Conservation (phyloP, 306 rosid species). For the Morella rubra region DNA sequence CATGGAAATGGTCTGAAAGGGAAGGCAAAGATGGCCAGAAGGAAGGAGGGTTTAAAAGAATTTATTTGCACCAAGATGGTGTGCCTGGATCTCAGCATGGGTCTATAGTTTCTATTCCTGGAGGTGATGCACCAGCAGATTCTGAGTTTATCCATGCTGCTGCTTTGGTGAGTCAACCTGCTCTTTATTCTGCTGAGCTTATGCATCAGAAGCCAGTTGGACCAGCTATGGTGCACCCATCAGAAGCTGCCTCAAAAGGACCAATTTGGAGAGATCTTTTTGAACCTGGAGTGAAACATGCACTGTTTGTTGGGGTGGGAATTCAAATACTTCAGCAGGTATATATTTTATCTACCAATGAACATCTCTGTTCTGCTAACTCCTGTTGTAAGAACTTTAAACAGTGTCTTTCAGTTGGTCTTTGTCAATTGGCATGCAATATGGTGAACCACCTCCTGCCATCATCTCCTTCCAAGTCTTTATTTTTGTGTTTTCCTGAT, state of each 20-base stretch:
- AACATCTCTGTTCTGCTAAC: neutral
- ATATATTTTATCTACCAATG: constrained; percentile 15
- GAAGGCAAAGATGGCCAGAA: constrained; percentile 75
- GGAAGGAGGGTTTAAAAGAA: constrained; percentile 86
- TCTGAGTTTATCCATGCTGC: constrained; percentile 67
- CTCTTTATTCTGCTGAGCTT: constrained; percentile 51
- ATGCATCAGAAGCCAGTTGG: constrained; percentile 68
- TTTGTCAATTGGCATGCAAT: neutral
- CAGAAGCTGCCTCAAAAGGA: constrained; percentile 43
- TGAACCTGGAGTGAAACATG: constrained; percentile 87
- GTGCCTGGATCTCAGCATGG: constrained; percentile 65
- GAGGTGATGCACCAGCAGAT: constrained; percentile 59
- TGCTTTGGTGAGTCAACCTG: constrained; percentile 75
- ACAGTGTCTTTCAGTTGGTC: neutral
- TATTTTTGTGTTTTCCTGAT: neutral
- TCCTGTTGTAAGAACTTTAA: neutral
- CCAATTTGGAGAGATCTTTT: constrained; percentile 56
- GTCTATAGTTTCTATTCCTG: constrained; percentile 71
- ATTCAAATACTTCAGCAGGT: constrained; percentile 97
- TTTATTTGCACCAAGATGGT: constrained; percentile 87
- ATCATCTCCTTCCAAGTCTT: neutral
- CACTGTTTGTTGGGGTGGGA: constrained; percentile 82
- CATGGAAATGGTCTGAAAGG: constrained; percentile 91
- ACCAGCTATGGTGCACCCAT: constrained; percentile 59
- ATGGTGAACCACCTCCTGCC: constrained; percentile 21